Evolutionary conservation across 805 yeast species (phyloP).

Genomic region (Tetrapisispora namnaoensis): DNA sequence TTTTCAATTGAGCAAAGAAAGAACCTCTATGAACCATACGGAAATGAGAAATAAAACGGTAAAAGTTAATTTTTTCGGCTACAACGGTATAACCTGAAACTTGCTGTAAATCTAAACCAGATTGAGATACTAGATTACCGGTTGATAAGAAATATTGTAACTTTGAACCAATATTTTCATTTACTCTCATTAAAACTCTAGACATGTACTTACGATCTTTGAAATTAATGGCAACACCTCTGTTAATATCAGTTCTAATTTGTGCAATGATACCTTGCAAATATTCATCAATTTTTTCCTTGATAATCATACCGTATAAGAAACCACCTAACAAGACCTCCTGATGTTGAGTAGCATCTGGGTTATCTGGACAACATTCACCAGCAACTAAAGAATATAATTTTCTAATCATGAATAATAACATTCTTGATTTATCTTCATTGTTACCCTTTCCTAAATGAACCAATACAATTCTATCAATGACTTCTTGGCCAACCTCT

Average conservation of each 20-base stretch:
- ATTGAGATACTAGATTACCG: constrained; percentile 93
- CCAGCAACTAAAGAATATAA: constrained; percentile 92
- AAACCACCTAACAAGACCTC: constrained; percentile 93
- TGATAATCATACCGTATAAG: constrained; percentile 90
- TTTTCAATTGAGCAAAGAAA: constrained; percentile 94
- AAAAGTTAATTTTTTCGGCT: constrained; percentile 95
- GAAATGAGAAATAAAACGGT: constrained; percentile 96
- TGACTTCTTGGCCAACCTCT: constrained; percentile 81
- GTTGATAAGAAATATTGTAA: constrained; percentile 91
- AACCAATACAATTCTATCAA: constrained; percentile 77
- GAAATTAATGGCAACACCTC: constrained; percentile 77
- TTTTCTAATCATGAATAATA: constrained; percentile 91
- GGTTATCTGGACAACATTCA: constrained; percentile 93
- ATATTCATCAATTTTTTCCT: constrained; percentile 94
- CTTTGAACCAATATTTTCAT: constrained; percentile 91
- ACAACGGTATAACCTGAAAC: constrained; percentile 97
- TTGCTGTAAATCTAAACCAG: constrained; percentile 96
- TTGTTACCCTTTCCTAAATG: constrained; percentile 54
- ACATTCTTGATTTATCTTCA: constrained; percentile 74
- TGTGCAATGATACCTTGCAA: constrained; percentile 63
- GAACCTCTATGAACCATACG: constrained; percentile 99
- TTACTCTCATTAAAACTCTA: constrained; percentile 65
- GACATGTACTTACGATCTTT: constrained; percentile 74
- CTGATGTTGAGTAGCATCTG: constrained; percentile 98
- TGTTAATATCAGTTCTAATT: constrained; percentile 66